Evolutionary conservation across 768 basidiomycete species (phyloP).

Genomic region (Termitomyces heimii): DNA sequence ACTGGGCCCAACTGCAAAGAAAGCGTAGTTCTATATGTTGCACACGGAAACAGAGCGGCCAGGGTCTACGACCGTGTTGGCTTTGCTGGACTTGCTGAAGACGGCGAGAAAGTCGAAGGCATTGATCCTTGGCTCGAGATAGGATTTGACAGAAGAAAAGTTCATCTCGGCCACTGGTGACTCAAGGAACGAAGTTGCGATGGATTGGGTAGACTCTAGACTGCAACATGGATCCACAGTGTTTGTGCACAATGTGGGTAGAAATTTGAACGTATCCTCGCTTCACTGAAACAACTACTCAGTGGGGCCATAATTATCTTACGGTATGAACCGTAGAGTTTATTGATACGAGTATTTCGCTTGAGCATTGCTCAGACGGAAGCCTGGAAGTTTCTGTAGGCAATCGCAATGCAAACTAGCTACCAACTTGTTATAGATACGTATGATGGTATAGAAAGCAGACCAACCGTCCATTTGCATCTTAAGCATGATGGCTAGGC

Average conservation of each 20-base stretch:
- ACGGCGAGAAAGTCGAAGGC: slow-evolving; percentile 28
- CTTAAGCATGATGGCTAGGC: slow-evolving; percentile 6
- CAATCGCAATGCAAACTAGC: background rate
- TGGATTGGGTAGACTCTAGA: background rate
- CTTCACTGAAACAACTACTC: background rate
- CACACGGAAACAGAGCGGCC: slow-evolving; percentile 46
- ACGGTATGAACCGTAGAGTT: background rate
- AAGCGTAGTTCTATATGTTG: slow-evolving; percentile 62
- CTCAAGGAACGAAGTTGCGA: background rate
- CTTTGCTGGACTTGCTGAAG: slow-evolving; percentile 46
- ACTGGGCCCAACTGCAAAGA: slow-evolving; percentile 26
- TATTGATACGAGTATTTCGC: background rate
- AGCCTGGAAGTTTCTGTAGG: background rate
- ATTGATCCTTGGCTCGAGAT: slow-evolving; percentile 53
- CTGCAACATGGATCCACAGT: background rate
- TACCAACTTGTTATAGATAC: background rate
- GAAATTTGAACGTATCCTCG: background rate
- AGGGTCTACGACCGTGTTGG: slow-evolving; percentile 62
- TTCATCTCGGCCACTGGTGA: slow-evolving; percentile 67
- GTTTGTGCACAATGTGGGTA: background rate
- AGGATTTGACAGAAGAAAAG: slow-evolving; percentile 45
- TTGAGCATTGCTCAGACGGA: background rate
- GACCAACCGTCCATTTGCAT: background rate
- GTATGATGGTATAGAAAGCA: background rate
- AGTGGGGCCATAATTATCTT: background rate